Evolutionary conservation across 345 rosid species (phyloP).

Genomic region (Theobroma cacao): DNA sequence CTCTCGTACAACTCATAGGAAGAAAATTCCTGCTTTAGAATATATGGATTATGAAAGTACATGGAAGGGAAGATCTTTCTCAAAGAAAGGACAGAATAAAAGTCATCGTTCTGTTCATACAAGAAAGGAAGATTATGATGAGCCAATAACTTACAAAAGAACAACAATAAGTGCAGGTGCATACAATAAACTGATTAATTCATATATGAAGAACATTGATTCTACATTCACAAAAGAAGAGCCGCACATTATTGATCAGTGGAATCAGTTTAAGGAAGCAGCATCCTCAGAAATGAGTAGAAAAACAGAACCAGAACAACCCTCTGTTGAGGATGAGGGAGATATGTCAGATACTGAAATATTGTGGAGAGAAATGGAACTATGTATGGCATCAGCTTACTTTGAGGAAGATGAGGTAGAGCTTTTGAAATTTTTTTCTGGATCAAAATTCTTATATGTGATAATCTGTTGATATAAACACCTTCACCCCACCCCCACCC

Average conservation of each 20-base stretch:
- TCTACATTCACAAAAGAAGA: slow-evolving; percentile 51
- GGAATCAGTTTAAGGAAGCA: slow-evolving; percentile 62
- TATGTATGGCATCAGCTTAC: slow-evolving; percentile 70
- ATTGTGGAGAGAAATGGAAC: slow-evolving; percentile 92
- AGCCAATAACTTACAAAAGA: slow-evolving; percentile 33
- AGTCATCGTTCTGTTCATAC: slow-evolving; percentile 16
- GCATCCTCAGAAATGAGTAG: slow-evolving; percentile 17
- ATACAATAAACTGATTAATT: slow-evolving; percentile 62
- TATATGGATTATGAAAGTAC: slow-evolving; percentile 42
- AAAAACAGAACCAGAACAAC: slow-evolving; percentile 30
- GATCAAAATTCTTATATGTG: not conserved
- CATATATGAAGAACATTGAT: slow-evolving; percentile 77
- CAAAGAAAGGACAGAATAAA: slow-evolving; percentile 25
- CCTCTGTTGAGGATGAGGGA: slow-evolving; percentile 44
- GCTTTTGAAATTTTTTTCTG: not conserved
- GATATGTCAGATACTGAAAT: slow-evolving; percentile 69
- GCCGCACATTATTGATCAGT: slow-evolving; percentile 53
- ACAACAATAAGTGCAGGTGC: slow-evolving; percentile 68
- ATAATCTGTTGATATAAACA: not conserved
- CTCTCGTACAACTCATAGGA: slow-evolving; percentile 7
- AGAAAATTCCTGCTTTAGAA: slow-evolving; percentile 34
- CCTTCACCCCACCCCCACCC: not conserved
- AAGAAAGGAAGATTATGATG: slow-evolving; percentile 28
- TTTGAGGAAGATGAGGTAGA: slow-evolving; percentile 78
- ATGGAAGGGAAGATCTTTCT: slow-evolving; percentile 34